These are phyloP conservation scores for Nicotiana rustica DNA, from an alignment of 305 asterid genomes.

Conservation along the genomic window DNA sequence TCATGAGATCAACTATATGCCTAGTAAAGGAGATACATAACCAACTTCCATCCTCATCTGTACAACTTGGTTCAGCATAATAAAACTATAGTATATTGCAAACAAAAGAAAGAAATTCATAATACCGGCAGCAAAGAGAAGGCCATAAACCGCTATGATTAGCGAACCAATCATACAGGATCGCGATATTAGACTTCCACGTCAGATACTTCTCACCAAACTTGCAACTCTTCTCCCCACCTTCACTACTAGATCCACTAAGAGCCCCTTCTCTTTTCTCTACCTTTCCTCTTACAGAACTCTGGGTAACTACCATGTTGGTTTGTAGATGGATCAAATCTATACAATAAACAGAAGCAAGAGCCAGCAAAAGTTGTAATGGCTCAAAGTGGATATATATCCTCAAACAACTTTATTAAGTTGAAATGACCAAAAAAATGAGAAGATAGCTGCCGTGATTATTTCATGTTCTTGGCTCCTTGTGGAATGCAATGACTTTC, in stretches of 20 bases:
- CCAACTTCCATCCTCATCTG: conserved; percentile 30
- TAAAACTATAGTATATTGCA: conserved; percentile 36
- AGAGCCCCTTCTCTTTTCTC: neutral
- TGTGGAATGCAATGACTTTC: neutral
- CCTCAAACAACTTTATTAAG: neutral
- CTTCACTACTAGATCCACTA: conserved; percentile 17
- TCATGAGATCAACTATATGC: conserved; percentile 27
- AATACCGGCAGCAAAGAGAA: conserved; percentile 75
- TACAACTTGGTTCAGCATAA: conserved; percentile 24
- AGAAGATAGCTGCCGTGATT: neutral
- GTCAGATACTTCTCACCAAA: conserved; percentile 18
- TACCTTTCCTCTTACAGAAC: neutral
- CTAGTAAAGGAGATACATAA: conserved; percentile 31
- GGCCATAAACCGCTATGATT: conserved; percentile 71
- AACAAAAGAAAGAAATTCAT: neutral
- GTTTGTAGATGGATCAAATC: conserved; percentile 30
- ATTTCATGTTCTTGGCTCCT: conserved; percentile 9
- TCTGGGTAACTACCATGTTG: conserved; percentile 1
- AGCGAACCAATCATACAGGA: conserved; percentile 45
- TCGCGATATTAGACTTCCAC: conserved; percentile 27
- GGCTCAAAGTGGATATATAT: conserved; percentile 13
- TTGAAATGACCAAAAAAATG: neutral
- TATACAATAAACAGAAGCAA: conserved; percentile 23
- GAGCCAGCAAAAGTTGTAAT: conserved; percentile 17
- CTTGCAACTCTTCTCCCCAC: conserved; percentile 30